Evolutionary conservation across 2,329 filamentous ascomycete species (phyloP), one percentile per base, ranked within the genome.

Genomic region (Amylocarpus encephaloides): DNA sequence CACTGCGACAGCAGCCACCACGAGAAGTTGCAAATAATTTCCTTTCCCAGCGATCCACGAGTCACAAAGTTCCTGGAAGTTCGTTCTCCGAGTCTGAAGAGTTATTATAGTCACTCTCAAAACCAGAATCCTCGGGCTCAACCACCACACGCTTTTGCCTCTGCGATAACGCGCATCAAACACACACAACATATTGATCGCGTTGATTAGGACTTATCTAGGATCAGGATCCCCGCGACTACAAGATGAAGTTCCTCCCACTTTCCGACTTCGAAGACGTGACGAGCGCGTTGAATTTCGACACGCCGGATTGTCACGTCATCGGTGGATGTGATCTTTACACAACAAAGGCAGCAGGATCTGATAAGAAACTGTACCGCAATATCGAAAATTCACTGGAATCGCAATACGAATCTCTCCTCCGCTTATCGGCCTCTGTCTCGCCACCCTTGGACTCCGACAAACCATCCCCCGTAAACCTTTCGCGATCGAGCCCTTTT

Each of bases 321-420:
- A 85, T 90, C 26, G 93, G 93, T 62, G 88, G 88, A 58, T 97
- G 92, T 75, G 93, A 98, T 69, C 78, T 97, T 15, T 98, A 96
- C 75, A 97, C 92, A 9, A 96, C 91, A 22, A 98, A 98, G 71
- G 91, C 93, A 29, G 90, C 92, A 49, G 90, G 91, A 41, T 85
- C 85, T 56, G 93, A 98, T 68, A 96, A 96, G 79, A 97, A 97
- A 67, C 76, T 98, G 7, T 96, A 96, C 76, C 94, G 91, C 71
- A 88, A 85, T 66, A 97, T 98, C 65, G 91, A 96, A 67, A 83
- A 87, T 64, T 90, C 88, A 29, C 80, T 98, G 52, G 90, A 94
- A 68, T 86, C 87, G 34, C 89, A 95, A 68, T 90, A 97, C 76
- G 87, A 90, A 60, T 88, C 90, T 6, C 80, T 95, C 1, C 76